Conservation (phyloP, 148 eudicot genomes). For the Silene latifolia region DNA sequence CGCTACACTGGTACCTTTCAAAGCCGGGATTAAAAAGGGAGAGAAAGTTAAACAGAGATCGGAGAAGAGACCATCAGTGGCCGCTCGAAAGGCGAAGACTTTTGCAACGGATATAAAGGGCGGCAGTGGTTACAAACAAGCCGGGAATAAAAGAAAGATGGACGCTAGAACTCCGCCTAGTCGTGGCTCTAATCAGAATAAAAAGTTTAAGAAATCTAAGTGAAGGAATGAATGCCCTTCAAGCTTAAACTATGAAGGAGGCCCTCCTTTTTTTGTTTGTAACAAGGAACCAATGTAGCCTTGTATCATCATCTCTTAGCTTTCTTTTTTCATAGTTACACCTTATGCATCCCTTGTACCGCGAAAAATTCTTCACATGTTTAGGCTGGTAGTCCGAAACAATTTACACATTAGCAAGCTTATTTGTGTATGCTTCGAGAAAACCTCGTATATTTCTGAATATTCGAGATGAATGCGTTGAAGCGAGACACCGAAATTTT, state of each 20-base stretch:
- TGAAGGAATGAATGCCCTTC: conserved; percentile 13
- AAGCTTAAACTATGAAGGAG: background rate
- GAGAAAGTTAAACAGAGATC: conserved; percentile 36
- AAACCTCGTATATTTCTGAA: too few relatives aligned
- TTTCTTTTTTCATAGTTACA: background rate
- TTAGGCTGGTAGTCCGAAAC: background rate
- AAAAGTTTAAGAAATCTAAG: conserved; percentile 54
- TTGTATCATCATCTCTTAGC: conserved; percentile 2
- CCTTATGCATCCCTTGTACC: background rate
- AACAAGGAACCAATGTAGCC: background rate
- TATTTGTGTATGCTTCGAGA: too few relatives aligned
- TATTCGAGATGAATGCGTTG: too few relatives aligned
- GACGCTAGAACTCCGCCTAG: conserved; percentile 57
- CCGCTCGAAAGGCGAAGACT: conserved; percentile 64
- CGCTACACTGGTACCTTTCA: conserved; percentile 23
- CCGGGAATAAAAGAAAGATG: conserved; percentile 64
- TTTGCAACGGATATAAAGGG: conserved; percentile 33
- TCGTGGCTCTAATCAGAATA: conserved; percentile 30
- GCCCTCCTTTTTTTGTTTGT: conserved; percentile 9
- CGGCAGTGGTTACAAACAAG: conserved; percentile 30
- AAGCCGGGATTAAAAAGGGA: conserved; percentile 27
- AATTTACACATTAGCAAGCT: background rate
- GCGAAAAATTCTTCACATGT: background rate
- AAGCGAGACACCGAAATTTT: too few relatives aligned
- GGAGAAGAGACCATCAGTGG: conserved; percentile 78